Base-by-base conservation (phyloP, 2,329 filamentous ascomycete genomes). In the Nothomitra cinnamomea region DNA sequence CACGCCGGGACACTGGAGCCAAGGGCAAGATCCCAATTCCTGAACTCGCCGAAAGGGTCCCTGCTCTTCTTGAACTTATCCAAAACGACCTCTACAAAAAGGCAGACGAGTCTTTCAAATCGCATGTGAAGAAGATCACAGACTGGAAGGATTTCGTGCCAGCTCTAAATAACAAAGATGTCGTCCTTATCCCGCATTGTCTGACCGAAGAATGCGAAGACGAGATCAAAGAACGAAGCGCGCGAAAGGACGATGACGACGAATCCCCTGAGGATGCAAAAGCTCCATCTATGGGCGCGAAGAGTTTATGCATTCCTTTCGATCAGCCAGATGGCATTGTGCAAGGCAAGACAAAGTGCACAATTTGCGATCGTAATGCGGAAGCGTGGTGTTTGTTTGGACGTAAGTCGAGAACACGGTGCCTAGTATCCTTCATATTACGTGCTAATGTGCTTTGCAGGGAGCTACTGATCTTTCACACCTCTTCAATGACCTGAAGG, bases 381-480 rank as follows among this genome's bases (percentile, higher is more conserved):
- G 80, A 90, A 74, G 78, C 83, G 63, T 96, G 87, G 84, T 85
- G 86, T 68, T 84, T 95, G 82, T 96, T 95, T 69, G 90, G 90
- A 63, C 76, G 84, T 70, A 83, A 64, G 67, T 64, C 38, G 10
- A 35, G 21, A 42, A 5, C n/a, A 12, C 1, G 24, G 28, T 32
- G 42, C 40, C 21, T 52, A 17, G n/a, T 10, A 49, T 12, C 10
- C 3, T 15, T 15, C 10, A 25, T 17, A 42, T n/a, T 6, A 42
- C 48, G 45, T 38, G 28, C 32, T 55, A 51, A 38, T 52, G 17
- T 35, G 38, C 36, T 47, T 28, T 22, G 17, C 40, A 38, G 38
- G 56, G 41, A 52, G 50, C 52, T 52, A 56, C 56, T 53, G 36
- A 54, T 36, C 32, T 41, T 25, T 28, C 28, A 4, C 28, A 32